phyloP scores from a whole-genome alignment of 805 yeast genomes.

The Lipomyces sp. region DNA sequence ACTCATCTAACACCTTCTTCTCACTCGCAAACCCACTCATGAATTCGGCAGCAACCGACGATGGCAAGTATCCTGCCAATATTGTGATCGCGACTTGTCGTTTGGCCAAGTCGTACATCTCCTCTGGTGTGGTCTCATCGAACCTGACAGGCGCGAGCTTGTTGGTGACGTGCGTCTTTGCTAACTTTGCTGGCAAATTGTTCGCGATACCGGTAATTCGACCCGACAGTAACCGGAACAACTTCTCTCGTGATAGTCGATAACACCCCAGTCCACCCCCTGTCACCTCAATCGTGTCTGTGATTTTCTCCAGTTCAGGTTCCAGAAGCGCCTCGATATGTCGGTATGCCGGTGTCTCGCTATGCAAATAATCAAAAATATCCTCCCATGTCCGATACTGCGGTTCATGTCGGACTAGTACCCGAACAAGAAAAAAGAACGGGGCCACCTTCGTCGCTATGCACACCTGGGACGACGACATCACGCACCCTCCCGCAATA shows the following conservation, averaged over 20 bases:
- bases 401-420: constrained; percentile 9
- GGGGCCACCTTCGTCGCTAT: constrained; percentile 32
- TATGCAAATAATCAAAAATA: constrained; percentile 16
- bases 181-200: constrained; percentile 27
- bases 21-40: constrained; percentile 6
- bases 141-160: constrained; percentile 23
- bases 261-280: constrained; percentile 25
- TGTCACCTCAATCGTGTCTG: constrained; percentile 22
- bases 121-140: constrained; percentile 30
- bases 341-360: constrained; percentile 4
- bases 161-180: constrained; percentile 18
- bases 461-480: constrained; percentile 14
- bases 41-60: constrained; percentile 31
- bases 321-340: constrained; percentile 16
- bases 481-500: constrained; percentile 12
- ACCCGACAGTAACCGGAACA: constrained; percentile 14
- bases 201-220: constrained; percentile 8
- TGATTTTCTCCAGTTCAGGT: neutral
- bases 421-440: constrained; percentile 23
- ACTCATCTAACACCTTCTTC: constrained; percentile 38
- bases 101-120: constrained; percentile 28
- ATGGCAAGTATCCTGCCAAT: constrained; percentile 38
- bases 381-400: constrained; percentile 34
- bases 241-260: constrained; percentile 23
- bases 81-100: constrained; percentile 36